A percentile compares a stretch with the other conserved stretches of the same genome.
These are phyloP conservation scores for Eimeria sp. DNA, from an alignment of 169 alveolate genomes.

Conservation along the genomic window DNA sequence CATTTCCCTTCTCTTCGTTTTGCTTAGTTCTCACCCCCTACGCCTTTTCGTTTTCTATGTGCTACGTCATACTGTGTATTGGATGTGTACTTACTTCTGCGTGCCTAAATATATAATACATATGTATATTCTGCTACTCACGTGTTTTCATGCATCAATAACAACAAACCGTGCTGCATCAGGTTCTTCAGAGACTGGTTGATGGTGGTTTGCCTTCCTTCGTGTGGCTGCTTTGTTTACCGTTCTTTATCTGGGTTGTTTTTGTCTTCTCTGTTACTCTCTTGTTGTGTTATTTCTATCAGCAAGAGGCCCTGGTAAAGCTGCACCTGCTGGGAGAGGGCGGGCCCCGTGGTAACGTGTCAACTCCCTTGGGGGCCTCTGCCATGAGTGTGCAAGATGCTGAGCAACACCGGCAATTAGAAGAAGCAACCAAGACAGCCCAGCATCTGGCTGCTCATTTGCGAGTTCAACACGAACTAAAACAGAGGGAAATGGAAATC, in stretches of 20 bases:
- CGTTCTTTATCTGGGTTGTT: no score
- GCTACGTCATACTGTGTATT: background rate
- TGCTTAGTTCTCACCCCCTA: no score
- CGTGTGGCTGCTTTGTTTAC: no score
- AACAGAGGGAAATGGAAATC: constrained; percentile 27
- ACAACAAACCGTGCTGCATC: no score
- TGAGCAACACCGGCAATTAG: constrained; percentile 72
- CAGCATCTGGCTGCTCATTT: constrained; percentile 28
- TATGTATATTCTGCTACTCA: no score
- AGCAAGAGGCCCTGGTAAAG: constrained; percentile 71
- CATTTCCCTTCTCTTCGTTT: background rate
- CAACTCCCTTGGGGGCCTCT: constrained; percentile 19
- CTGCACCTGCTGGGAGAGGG: constrained; percentile 69
- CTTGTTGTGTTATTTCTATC: background rate
- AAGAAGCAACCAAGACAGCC: constrained; percentile 69
- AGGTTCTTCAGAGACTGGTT: no score
- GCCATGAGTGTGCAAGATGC: constrained; percentile 63
- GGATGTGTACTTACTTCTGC: no score
- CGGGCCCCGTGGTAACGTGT: constrained; percentile 64
- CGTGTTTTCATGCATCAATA: no score
- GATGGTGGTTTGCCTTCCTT: no score
- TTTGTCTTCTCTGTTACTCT: no score
- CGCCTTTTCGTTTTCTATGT: no score
- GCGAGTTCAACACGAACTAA: constrained; percentile 48
- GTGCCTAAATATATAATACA: no score